Conservation (phyloP, 75 land plant species). For the Pseudotsuga menziesii region DNA sequence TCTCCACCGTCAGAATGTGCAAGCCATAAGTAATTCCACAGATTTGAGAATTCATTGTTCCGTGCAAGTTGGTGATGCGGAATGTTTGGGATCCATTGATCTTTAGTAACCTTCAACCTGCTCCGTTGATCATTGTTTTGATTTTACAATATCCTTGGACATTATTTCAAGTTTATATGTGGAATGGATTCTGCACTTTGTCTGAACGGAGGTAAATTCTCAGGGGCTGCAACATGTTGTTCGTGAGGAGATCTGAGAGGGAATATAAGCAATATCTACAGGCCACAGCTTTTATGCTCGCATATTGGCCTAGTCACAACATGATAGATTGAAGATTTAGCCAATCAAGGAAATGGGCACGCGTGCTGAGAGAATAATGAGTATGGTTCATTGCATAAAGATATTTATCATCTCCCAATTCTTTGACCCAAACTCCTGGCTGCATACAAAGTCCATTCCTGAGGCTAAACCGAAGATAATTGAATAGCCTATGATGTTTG, state of each 20-base stretch:
- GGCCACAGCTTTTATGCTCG: conserved; percentile 63
- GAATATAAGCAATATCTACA: conserved; percentile 66
- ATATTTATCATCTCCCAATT: conserved; percentile 65
- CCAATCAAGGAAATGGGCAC: conserved; percentile 82
- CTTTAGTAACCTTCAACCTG: too few relatives aligned
- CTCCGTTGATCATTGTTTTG: too few relatives aligned
- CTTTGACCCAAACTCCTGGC: conserved; percentile 77
- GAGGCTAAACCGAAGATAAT: conserved; percentile 87
- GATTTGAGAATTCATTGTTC: too few relatives aligned
- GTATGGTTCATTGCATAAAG: conserved; percentile 68
- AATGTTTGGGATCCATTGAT: too few relatives aligned
- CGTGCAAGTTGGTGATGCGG: too few relatives aligned
- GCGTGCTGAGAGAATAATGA: conserved; percentile 59
- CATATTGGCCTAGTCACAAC: conserved; percentile 65
- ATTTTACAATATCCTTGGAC: too few relatives aligned
- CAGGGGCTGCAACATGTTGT: conserved; percentile 78
- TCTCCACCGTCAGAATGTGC: too few relatives aligned
- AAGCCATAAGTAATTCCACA: too few relatives aligned
- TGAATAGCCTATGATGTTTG: conserved; percentile 95
- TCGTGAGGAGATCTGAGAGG: conserved; percentile 77
- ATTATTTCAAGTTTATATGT: too few relatives aligned
- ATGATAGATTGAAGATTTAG: conserved; percentile 53
- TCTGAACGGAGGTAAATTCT: conserved; percentile 72
- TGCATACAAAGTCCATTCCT: conserved; percentile 87
- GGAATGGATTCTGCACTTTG: too few relatives aligned